Evolutionary conservation across 306 rosid species (phyloP), one percentile per base, ranked within the genome.

Genomic region (Dryas drummondii): DNA sequence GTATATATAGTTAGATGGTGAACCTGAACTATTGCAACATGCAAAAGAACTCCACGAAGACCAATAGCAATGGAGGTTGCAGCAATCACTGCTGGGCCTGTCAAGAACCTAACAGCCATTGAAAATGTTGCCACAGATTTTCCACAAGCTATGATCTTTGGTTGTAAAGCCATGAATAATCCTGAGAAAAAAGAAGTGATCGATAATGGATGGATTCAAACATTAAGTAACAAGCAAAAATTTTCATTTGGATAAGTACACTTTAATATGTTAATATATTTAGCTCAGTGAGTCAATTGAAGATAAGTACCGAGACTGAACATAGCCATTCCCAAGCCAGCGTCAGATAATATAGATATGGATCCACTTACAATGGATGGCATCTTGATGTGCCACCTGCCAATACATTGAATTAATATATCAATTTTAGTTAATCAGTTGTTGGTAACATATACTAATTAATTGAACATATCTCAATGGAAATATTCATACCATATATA

Each of bases 281-380:
- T 9, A 44, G 46, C 46, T 52, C 5, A 26, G 42, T 19, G 27
- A 11, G 6, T 9, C 22, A 53, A 2, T 4, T 42, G 48, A 42
- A 27, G 9, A 9, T 17, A 37, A 53, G 46, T 19, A 92, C 97
- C 98, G 44, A 93, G 85, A 78, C 98, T 91, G 82, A 93, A 93
- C 98, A 93, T 91, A 54, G 98, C 98, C 97, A 91, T 91, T 83
- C 98, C 98, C 11, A 93, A 79, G 49, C 98, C 98, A 47, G 98
- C 94, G 75, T 93, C 91, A 8, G 98, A 93, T 49, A 93, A 78
- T 68, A 93, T 91, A 32, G 97, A 85, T 49, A 91, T 91, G 22
- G 98, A 93, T 74, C 98, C 97, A 76, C 85, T 83, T 6, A 93
- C 87, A 59, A 93, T 89, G 47, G 85, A 12, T 0, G 98, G 98